Evolutionary conservation across 1,139 yeast genomes (phyloP), one percentile per base, ranked within the genome.

Genomic region (Kazachstania sp.): DNA sequence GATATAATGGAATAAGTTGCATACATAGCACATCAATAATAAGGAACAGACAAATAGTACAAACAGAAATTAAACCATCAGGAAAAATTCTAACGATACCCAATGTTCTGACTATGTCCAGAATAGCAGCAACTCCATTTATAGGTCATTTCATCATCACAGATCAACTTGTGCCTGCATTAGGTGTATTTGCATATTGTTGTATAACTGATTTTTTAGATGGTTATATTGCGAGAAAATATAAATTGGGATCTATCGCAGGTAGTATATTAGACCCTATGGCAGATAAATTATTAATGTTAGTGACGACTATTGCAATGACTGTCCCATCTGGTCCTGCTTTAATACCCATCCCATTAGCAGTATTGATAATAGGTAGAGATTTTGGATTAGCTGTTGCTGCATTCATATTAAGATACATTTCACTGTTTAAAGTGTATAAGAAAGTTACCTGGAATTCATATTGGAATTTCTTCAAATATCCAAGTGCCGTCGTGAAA

Each of bases 201-300:
- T 86, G 97, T 55, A 64, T 88, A 11, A 90, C 98, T 0, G 99
- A 94, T 64, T 82, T 86, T 55, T 68, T 90, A 23, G 99, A 94
- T 64, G 98, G 99, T 0, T 86, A 69, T 60, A 78, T 94, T 54
- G 98, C 99, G 8, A 73, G 99, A 46, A 75, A 68, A 51, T 90
- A 68, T 71, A 81, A 87, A 48, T 72, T 84, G 75, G 78, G 80
- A 58, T 81, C 95, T 0, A 82, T 86, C 1, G 77, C 90, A 4
- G 99, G 99, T 0, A 84, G 96, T 0, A 83, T 94, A 19, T 71
- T 94, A 39, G 99, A 94, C 60, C 98, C 99, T 0, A 74, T 88
- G 71, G 99, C 98, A 0, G 99, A 94, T 63, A 94, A 94, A 65
- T 71, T 86, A 23, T 71, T 94, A 41, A 87, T 94, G 96, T 77